Base-by-base conservation (phyloP, 768 basidiomycete species). In the Panaeolus papilionaceus region DNA sequence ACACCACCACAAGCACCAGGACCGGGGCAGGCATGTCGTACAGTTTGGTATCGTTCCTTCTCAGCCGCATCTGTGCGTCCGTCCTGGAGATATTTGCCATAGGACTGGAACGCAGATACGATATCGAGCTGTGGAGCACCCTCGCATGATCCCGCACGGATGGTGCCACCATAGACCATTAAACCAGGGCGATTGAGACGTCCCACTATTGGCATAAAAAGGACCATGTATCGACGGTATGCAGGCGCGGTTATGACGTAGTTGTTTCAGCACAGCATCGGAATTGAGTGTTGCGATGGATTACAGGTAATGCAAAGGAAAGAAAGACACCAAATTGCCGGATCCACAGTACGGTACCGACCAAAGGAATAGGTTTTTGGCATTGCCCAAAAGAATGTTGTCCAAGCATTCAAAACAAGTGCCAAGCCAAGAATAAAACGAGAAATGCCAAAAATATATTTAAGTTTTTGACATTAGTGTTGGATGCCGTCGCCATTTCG, bases 101-200 rank as follows among this genome's bases (percentile, higher is more conserved):
- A 99, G 4, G 96, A 87, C 73, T 99, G 96, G 88, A 99, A 99
- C 4, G 98, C 97, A 38, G 95, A 96, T 20, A 99, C 95, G 70
- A 99, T 89, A 77, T 99, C 98, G 64, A 99, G 85, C 76, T 92
- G 89, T 23, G 96, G 93, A 62, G 88, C 82, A 20, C 94, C 94
- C 69, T 90, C 92, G 77, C 98, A 99, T 28, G 93, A 91, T 61
- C 98, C 98, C 1, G 97, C 88, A 66, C 92, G 91, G 72, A 98
- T 99, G 38, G 92, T 92, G 38, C 98, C 98, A 44, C 98, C 98
- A 73, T 99, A 99, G 5, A 99, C 90, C 98, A 99, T 99, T 64
- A 99, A 72, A 69, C 96, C 94, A 18, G 98, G 98, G 47, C 98
- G 89, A 82, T 99, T 98, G 67, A 99, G 83, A 47, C 98, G 88